Base-by-base conservation (phyloP, 148 eudicot genomes). In the Rhododendron ferrugineum region DNA sequence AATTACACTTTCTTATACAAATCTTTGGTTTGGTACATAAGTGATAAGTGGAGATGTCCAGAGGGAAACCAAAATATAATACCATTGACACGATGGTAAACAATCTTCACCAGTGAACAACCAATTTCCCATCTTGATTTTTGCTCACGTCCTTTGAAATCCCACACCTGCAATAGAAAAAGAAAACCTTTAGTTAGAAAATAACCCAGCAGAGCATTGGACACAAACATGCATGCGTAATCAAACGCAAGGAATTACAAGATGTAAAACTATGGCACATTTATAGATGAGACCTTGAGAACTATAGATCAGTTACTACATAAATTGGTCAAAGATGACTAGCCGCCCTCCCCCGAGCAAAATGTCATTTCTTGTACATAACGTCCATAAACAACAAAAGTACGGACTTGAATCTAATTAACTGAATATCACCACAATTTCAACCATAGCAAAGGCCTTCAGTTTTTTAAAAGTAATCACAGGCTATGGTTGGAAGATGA, bases 31-130 rank as follows among this genome's bases (percentile, higher is more conserved):
- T 2, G 40, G 40, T 68, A 70, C 18, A 70, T 46, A 30, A 70
- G 75, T 4, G 75, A 70, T 46, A 30, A 70, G 75, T 14, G 75
- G 40, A 70, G 20, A 70, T 13, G 75, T 70, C 20, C 75, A 70
- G 40, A 70, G 20, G 37, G 20, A 70, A 70, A 30, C 30, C 30
- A 52, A 75, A 34, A 79, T 2, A 47, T 78, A 76, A 40, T 90
- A 94, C 98, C 99, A 87, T 94, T 97, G 23, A 92, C 85, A 11
- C 98, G 97, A 88, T 97, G 98, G 83, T 88, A 95, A 40, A 93
- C 92, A 85, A 95, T 90, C 90, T 92, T 97, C 62, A 93, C 94
- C 72, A 95, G 81, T 13, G 95, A 84, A 87, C 91, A 89, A 79
- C 98, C 96, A 42, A 97, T 89, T 88, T 95, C 95, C 95, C 92